phyloP scores from a whole-genome alignment of 768 basidiomycete genomes.

The Mycena rosella region DNA sequence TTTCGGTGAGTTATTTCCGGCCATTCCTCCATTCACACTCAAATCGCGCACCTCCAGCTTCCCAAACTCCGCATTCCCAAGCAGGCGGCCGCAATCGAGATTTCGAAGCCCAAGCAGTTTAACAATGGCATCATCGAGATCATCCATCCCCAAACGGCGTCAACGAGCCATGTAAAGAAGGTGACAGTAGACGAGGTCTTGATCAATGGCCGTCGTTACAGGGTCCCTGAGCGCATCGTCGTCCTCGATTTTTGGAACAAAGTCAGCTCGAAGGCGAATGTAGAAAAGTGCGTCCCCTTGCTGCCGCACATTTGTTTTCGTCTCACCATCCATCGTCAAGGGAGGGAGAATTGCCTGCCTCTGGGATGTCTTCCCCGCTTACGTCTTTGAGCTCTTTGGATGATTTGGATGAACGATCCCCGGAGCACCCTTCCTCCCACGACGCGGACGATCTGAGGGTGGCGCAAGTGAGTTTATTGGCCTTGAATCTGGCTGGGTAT shows the following conservation, averaged over 20 bases:
- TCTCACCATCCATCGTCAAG: constrained; percentile 38
- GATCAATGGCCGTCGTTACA: constrained; percentile 90
- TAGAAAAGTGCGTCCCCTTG: constrained; percentile 54
- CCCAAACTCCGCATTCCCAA: constrained; percentile 86
- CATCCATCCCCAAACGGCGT: constrained; percentile 72
- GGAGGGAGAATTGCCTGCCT: constrained; percentile 53
- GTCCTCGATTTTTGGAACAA: constrained; percentile 97
- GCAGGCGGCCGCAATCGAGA: constrained; percentile 75
- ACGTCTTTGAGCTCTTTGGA: constrained; percentile 82
- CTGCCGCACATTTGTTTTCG: neutral
- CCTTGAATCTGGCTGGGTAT: constrained; percentile 2
- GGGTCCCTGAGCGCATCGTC: constrained; percentile 93
- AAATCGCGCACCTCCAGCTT: constrained; percentile 60
- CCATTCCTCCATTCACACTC: constrained; percentile 30
- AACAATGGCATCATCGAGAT: constrained; percentile 97
- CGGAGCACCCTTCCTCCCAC: constrained; percentile 42
- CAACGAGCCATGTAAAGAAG: constrained; percentile 54
- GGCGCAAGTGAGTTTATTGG: constrained; percentile 63
- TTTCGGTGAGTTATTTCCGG: constrained; percentile 62
- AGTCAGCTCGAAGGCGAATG: constrained; percentile 61
- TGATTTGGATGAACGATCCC: constrained; percentile 61
- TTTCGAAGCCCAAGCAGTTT: constrained; percentile 76
- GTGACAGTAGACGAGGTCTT: constrained; percentile 84
- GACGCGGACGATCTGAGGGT: constrained; percentile 66
- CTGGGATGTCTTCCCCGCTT: constrained; percentile 76